A percentile compares a stretch with the other conserved stretches of the same genome.
Evolutionary conservation across 1,284 basidiomycete species (phyloP).

Genomic region (Trichosporon faecale): DNA sequence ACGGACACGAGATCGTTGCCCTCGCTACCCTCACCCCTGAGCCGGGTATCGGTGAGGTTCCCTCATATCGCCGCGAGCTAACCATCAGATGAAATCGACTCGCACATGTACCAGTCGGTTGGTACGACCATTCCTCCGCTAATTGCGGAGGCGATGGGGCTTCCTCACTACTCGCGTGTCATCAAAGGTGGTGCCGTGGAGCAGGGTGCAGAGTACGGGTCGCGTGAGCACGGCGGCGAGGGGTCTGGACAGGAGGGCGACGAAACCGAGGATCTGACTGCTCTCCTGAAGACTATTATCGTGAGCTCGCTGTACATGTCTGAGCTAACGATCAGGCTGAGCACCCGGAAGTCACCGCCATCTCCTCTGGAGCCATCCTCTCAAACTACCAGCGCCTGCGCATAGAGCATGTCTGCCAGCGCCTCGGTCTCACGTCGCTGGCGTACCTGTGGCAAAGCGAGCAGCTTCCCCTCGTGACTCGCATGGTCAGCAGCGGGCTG

Average conservation of each 20-base stretch:
- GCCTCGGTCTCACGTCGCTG: constrained; percentile 76
- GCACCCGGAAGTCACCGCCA: constrained; percentile 80
- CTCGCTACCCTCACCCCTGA: constrained; percentile 84
- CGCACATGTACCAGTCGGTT: constrained; percentile 97
- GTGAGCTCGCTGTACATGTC: constrained; percentile 59
- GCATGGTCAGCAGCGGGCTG: constrained; percentile 80
- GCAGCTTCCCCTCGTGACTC: constrained; percentile 74
- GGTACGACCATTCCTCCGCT: constrained; percentile 90
- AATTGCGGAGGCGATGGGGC: constrained; percentile 76
- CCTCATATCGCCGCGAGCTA: neutral
- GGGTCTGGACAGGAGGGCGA: constrained; percentile 66
- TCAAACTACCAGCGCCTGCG: constrained; percentile 96
- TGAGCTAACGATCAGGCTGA: constrained; percentile 55
- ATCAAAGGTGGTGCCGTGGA: constrained; percentile 81
- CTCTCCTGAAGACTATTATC: constrained; percentile 73
- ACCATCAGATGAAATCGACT: constrained; percentile 87
- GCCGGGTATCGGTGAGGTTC: constrained; percentile 69
- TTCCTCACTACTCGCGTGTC: constrained; percentile 77
- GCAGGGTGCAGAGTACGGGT: constrained; percentile 80
- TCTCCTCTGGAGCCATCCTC: constrained; percentile 93
- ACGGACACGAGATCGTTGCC: constrained; percentile 84
- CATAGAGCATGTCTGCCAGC: constrained; percentile 93
- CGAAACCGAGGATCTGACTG: constrained; percentile 92
- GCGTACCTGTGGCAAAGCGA: constrained; percentile 92
- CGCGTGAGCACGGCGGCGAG: constrained; percentile 44